Percentiles rank a stretch among this genome's conserved stretches.
Conservation (phyloP, 2,329 filamentous ascomycete species). For the Sordariomycetes sp. region DNA sequence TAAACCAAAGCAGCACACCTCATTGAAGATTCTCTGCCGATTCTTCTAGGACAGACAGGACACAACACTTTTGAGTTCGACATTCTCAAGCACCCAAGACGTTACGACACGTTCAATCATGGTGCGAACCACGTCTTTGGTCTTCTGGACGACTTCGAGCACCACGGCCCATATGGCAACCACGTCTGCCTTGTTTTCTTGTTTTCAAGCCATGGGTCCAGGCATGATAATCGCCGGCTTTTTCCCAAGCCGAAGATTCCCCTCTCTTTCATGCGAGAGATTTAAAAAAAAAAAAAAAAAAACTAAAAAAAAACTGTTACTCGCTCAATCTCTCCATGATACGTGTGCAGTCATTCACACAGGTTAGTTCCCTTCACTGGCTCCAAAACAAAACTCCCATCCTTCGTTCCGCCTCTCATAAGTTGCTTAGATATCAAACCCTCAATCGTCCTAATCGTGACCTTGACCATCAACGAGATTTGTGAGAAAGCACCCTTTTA, state of each 20-base stretch:
- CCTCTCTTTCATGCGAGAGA: conserved; percentile 6
- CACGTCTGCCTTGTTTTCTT: conserved; percentile 17
- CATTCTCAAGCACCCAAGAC: conserved; percentile 9
- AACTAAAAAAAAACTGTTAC: conserved; percentile 10
- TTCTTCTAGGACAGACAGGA: conserved; percentile 3
- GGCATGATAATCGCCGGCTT: conserved; percentile 9
- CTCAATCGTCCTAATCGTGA: conserved; percentile 12
- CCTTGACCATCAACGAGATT: conserved; percentile 9
- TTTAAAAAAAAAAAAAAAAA: conserved; percentile 9
- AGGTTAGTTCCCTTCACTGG: conserved; percentile 5
- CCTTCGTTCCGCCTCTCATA: neutral
- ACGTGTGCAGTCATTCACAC: conserved; percentile 11
- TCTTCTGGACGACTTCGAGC: conserved; percentile 13
- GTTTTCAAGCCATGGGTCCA: conserved; percentile 16
- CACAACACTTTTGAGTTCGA: conserved; percentile 9
- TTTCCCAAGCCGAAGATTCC: conserved; percentile 8
- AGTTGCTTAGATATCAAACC: conserved; percentile 12
- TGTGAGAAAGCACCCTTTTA: conserved; percentile 10
- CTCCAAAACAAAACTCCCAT: neutral
- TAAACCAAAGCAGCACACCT: conserved; percentile 10
- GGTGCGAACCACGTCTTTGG: conserved; percentile 7
- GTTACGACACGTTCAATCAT: neutral
- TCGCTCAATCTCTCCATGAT: conserved; percentile 10
- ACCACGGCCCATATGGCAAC: conserved; percentile 14
- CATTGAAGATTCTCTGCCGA: conserved; percentile 15